These are phyloP conservation scores for Dryas octopetala DNA, from an alignment of 306 rosid species.

Conservation along the genomic window DNA sequence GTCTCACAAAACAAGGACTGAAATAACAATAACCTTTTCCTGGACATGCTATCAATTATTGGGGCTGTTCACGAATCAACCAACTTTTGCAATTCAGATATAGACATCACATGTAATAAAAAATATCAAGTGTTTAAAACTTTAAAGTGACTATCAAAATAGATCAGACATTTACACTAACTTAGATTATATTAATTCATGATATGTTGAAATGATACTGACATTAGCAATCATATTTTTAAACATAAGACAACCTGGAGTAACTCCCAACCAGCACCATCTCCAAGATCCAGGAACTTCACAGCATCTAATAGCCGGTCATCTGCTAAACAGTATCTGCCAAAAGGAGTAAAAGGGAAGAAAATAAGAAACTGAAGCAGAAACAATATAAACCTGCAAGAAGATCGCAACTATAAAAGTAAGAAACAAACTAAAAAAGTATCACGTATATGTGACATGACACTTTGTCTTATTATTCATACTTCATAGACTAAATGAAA, in stretches of 20 bases:
- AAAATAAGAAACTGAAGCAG: background rate
- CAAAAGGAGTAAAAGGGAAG: slow-evolving; percentile 18
- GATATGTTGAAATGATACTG: background rate
- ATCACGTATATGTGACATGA: background rate
- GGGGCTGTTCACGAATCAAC: background rate
- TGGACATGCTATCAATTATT: background rate
- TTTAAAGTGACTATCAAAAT: background rate
- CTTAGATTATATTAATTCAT: background rate
- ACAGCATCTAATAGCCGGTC: slow-evolving; percentile 65
- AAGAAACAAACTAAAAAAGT: background rate
- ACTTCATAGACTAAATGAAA: background rate
- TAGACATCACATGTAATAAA: background rate
- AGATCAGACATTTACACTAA: background rate
- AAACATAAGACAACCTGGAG: slow-evolving; percentile 60
- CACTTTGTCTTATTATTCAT: background rate
- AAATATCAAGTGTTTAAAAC: background rate
- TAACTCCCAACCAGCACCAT: slow-evolving; percentile 95
- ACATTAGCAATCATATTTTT: background rate
- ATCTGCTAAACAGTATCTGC: slow-evolving; percentile 84
- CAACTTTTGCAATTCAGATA: background rate
- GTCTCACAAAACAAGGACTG: background rate
- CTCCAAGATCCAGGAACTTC: slow-evolving; percentile 68
- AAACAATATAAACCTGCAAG: background rate
- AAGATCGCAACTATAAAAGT: background rate
- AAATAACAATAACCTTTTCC: background rate